Percentiles rank a stretch among this genome's conserved stretches.
Evolutionary conservation across 1,139 yeast species (phyloP).

Genomic region (Pichia kudriavzevii): DNA sequence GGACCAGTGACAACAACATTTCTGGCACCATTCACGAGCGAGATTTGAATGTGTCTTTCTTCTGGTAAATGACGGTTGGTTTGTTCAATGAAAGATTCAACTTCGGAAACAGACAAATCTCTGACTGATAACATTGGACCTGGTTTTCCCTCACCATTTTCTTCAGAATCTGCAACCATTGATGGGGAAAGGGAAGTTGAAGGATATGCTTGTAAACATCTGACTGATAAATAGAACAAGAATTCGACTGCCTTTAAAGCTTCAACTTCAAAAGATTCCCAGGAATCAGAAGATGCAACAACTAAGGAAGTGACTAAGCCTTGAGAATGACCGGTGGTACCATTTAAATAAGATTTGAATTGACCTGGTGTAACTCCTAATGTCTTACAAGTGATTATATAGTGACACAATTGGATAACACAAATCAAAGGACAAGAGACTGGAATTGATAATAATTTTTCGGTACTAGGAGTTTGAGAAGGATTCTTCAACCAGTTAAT

Average conservation of each 20-base stretch:
- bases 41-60: constrained; percentile 84
- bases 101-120: constrained; percentile 75
- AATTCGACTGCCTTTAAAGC: constrained; percentile 75
- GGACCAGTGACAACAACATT: constrained; percentile 96
- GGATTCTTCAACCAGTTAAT: constrained; percentile 80
- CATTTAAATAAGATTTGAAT: constrained; percentile 60
- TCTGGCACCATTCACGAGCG: constrained; percentile 91
- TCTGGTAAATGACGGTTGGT: constrained; percentile 91
- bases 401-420: constrained; percentile 90
- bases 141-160: constrained; percentile 93
- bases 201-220: constrained; percentile 87
- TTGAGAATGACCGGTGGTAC: constrained; percentile 97
- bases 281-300: constrained; percentile 73
- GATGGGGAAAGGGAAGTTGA: constrained; percentile 92
- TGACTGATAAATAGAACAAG: constrained; percentile 87
- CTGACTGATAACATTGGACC: constrained; percentile 95
- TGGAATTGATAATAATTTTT: constrained; percentile 84
- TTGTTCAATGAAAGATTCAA: constrained; percentile 68
- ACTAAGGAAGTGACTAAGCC: constrained; percentile 94
- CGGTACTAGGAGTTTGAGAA: constrained; percentile 82
- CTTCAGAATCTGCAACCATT: constrained; percentile 85
- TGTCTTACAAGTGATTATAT: constrained; percentile 76
- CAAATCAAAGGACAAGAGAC: constrained; percentile 95
- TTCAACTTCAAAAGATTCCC: constrained; percentile 73
- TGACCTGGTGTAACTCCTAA: constrained; percentile 89